These are phyloP conservation scores for Neurospora sp. DNA, from an alignment of 495 filamentous ascomycete species.

Conservation along the genomic window DNA sequence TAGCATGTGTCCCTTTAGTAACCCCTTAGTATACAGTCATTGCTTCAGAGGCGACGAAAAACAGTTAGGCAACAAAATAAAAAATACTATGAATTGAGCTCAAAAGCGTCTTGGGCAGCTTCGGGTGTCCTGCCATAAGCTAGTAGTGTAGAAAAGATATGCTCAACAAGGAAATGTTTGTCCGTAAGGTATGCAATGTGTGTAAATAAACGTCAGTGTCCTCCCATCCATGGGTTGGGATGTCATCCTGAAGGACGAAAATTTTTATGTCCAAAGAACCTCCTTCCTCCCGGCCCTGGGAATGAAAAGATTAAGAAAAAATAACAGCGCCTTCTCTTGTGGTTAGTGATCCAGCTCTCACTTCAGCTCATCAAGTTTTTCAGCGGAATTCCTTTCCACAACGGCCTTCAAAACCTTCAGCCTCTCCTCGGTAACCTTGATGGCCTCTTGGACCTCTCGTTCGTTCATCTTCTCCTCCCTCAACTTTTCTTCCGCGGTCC, in stretches of 20 bases:
- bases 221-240: neutral
- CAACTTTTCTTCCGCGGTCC: conserved; percentile 44
- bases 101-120: neutral
- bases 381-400: conserved; percentile 40
- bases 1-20: neutral
- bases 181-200: neutral
- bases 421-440: conserved; percentile 73
- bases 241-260: neutral
- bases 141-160: neutral
- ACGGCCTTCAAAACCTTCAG: conserved; percentile 64
- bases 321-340: neutral
- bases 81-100: neutral
- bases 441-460: conserved; percentile 73
- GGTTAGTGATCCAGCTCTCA: neutral
- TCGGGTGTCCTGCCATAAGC: neutral
- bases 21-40: neutral
- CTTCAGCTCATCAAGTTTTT: neutral
- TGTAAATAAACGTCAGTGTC: neutral
- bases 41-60: neutral
- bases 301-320: neutral
- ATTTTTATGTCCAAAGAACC: neutral
- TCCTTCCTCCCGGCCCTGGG: neutral
- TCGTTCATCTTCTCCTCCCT: conserved; percentile 66
- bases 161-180: neutral
- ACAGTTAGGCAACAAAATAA: neutral